A percentile compares a stretch with the other conserved stretches of the same genome.
These are phyloP conservation scores for Cryptosporidium canis DNA, from an alignment of 169 alveolate species.

Conservation along the genomic window DNA sequence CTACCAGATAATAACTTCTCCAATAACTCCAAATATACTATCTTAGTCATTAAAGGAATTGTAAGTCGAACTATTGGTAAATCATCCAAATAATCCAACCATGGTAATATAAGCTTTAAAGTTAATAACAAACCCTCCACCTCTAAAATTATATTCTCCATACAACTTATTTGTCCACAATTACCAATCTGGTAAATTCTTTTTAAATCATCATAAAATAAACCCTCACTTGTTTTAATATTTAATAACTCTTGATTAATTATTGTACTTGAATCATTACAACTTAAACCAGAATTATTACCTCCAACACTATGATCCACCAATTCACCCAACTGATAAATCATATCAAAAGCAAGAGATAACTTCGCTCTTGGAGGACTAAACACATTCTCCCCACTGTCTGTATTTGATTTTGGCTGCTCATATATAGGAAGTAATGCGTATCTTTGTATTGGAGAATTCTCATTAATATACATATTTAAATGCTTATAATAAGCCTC, in stretches of 20 bases:
- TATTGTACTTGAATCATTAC: not conserved
- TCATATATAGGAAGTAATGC: conserved; percentile 41
- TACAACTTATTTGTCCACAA: not conserved
- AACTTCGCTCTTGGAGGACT: conserved; percentile 58
- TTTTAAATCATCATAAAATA: not conserved
- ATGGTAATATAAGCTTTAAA: conserved; percentile 38
- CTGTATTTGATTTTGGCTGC: conserved; percentile 2
- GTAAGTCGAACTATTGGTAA: conserved; percentile 34
- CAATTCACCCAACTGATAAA: not conserved
- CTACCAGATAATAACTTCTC: not conserved
- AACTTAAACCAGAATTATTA: not conserved
- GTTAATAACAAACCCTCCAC: conserved; percentile 44
- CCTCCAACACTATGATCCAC: not conserved
- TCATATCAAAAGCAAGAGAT: conserved; percentile 40
- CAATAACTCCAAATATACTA: not conserved
- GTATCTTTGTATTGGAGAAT: conserved; percentile 39
- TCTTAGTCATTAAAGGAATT: not conserved
- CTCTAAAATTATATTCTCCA: conserved; percentile 2
- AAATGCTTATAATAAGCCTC: not conserved
- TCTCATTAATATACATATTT: not conserved
- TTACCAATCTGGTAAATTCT: not conserved
- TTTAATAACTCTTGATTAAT: not conserved
- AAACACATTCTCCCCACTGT: not conserved
- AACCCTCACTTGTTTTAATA: not conserved
- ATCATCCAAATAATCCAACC: conserved; percentile 54